Evolutionary conservation across 2,329 filamentous ascomycete species (phyloP).

Genomic region (Hypoxylon sp.): DNA sequence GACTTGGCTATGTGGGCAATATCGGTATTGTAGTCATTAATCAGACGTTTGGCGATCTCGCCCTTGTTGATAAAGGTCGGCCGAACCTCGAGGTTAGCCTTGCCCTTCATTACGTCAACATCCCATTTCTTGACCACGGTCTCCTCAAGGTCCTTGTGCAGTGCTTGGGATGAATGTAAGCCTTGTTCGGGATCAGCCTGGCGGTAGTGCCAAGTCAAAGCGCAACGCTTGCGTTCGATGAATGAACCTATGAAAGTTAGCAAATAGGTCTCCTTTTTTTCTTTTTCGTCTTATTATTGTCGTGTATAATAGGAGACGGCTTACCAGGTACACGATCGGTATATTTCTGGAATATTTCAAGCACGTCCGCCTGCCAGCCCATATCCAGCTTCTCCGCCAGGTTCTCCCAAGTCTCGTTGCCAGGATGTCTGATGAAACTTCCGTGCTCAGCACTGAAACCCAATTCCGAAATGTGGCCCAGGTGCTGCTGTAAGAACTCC

Average conservation of each 20-base stretch:
- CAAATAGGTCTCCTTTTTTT: background rate
- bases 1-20: constrained; percentile 51
- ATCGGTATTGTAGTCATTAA: constrained; percentile 77
- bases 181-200: constrained; percentile 90
- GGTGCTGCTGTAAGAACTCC: constrained; percentile 88
- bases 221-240: constrained; percentile 94
- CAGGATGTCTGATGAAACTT: constrained; percentile 90
- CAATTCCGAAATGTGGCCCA: constrained; percentile 89
- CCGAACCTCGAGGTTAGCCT: constrained; percentile 97
- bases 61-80: constrained; percentile 98
- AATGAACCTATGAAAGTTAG: constrained; percentile 77
- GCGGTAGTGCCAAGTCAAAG: constrained; percentile 97
- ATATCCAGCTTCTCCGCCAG: constrained; percentile 89
- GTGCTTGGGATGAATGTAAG: constrained; percentile 82
- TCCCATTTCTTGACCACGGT: constrained; percentile 86
- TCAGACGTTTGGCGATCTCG: constrained; percentile 88
- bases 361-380: constrained; percentile 90
- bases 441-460: constrained; percentile 98
- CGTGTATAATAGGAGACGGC: constrained; percentile 48
- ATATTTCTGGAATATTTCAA: constrained; percentile 88
- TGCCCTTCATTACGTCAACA: constrained; percentile 96
- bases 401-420: constrained; percentile 86
- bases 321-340: constrained; percentile 87
- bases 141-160: constrained; percentile 83
- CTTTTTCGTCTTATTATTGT: too few relatives aligned